Evolutionary conservation across 495 filamentous ascomycete genomes (phyloP).

Genomic region (Lophiostoma macrostomum): DNA sequence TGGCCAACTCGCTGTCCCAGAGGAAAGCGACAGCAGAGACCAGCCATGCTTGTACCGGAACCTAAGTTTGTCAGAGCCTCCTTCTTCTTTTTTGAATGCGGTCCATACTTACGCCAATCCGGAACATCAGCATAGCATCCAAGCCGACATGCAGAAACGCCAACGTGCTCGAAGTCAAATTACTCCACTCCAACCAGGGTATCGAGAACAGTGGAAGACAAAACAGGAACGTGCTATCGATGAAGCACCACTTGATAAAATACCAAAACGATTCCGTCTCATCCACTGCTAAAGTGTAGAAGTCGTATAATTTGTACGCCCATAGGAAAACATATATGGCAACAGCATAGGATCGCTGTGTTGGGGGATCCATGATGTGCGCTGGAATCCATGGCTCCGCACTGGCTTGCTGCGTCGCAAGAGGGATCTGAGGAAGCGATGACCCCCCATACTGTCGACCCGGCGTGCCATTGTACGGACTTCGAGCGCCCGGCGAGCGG

Average conservation of each 20-base stretch:
- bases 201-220: conserved; percentile 79
- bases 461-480: conserved; percentile 38
- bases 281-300: conserved; percentile 66
- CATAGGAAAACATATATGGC: conserved; percentile 68
- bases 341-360: conserved; percentile 81
- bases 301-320: conserved; percentile 83
- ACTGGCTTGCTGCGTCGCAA: conserved; percentile 27
- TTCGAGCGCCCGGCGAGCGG: conserved; percentile 36
- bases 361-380: conserved; percentile 75
- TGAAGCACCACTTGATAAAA: conserved; percentile 85
- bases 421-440: conserved; percentile 28
- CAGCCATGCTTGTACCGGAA: conserved; percentile 66
- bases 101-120: conserved; percentile 63
- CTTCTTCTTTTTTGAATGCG: conserved; percentile 28
- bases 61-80: conserved; percentile 39
- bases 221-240: conserved; percentile 83
- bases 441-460: conserved; percentile 26
- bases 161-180: conserved; percentile 60
- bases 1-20: conserved; percentile 85
- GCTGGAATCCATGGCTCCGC: conserved; percentile 69
- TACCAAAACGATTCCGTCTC: conserved; percentile 78
- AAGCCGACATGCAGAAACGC: conserved; percentile 67
- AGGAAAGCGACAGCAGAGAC: conserved; percentile 66
- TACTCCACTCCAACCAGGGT: conserved; percentile 91
- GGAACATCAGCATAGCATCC: conserved; percentile 88